These are phyloP conservation scores for Annulohypoxylon nitens DNA, from an alignment of 495 filamentous ascomycete species.

Conservation along the genomic window DNA sequence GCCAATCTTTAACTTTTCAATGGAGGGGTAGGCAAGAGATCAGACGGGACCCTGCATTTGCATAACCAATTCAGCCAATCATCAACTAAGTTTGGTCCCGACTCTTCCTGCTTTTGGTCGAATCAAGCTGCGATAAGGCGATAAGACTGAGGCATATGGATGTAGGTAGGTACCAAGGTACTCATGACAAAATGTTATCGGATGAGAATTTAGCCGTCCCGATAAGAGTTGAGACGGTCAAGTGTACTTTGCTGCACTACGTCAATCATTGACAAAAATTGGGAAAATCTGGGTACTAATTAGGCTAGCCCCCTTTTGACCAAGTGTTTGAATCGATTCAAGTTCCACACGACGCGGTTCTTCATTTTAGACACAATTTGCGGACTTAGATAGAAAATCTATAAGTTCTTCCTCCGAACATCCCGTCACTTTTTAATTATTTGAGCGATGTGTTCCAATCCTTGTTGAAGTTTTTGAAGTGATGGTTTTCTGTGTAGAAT, in stretches of 20 bases:
- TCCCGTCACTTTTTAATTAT: background rate
- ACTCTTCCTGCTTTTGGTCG: conserved; percentile 20
- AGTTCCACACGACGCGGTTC: conserved; percentile 39
- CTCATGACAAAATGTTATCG: conserved; percentile 20
- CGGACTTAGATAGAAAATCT: conserved; percentile 12
- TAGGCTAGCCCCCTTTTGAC: conserved; percentile 24
- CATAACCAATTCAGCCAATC: conserved; percentile 28
- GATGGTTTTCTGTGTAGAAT: conserved; percentile 14
- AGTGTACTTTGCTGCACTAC: background rate
- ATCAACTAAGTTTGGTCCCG: conserved; percentile 1
- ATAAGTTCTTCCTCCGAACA: conserved; percentile 4
- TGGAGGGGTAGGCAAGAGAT: conserved; percentile 38
- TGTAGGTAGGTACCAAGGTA: background rate
- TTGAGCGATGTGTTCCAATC: conserved; percentile 5
- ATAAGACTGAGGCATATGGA: conserved; percentile 18
- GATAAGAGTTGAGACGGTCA: conserved; percentile 3
- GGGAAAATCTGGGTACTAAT: background rate
- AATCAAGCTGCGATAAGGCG: conserved; percentile 23
- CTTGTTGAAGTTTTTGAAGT: conserved; percentile 2
- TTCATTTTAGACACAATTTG: conserved; percentile 28
- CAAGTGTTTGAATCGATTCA: conserved; percentile 39
- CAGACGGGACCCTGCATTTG: conserved; percentile 35
- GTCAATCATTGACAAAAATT: conserved; percentile 23
- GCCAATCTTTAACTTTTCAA: conserved; percentile 22
- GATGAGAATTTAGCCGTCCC: conserved; percentile 34